Conservation (phyloP, 2,329 filamentous ascomycete species). For the Stagonosporopsis vannaccii region DNA sequence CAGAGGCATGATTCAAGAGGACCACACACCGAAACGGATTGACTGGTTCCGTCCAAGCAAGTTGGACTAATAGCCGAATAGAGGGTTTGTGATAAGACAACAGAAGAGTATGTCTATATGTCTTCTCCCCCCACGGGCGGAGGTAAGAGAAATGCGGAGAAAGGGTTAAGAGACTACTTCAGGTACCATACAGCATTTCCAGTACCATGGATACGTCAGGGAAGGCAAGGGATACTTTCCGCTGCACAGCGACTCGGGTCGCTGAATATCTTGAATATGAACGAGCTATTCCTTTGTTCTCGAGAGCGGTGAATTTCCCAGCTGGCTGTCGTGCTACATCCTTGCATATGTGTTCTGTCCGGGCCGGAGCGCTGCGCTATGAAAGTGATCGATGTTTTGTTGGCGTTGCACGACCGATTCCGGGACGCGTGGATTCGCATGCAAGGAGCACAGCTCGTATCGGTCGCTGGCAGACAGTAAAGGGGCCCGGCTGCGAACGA, state of each 20-base stretch:
- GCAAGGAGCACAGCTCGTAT: constrained; percentile 19
- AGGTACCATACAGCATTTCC: constrained; percentile 16
- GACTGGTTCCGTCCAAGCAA: background rate
- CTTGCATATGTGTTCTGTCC: constrained; percentile 24
- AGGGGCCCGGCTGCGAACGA: constrained; percentile 7
- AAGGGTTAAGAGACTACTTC: constrained; percentile 9
- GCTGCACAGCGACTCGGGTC: constrained; percentile 21
- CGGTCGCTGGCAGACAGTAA: background rate
- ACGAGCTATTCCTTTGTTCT: constrained; percentile 19
- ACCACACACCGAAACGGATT: background rate
- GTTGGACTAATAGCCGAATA: background rate
- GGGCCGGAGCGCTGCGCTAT: constrained; percentile 20
- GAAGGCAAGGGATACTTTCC: constrained; percentile 23
- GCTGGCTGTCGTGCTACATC: constrained; percentile 30
- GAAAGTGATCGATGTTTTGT: constrained; percentile 16
- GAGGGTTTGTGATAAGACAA: background rate
- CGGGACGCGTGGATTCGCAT: constrained; percentile 24
- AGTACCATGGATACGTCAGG: constrained; percentile 20
- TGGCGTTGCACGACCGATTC: constrained; percentile 29
- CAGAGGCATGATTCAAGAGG: constrained; percentile 24
- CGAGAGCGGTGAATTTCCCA: constrained; percentile 20
- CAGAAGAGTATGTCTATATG: background rate
- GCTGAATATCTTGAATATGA: constrained; percentile 25
- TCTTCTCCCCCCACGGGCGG: background rate
- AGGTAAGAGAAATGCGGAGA: constrained; percentile 12